Percentiles rank a stretch among this genome's conserved stretches.
Conservation (phyloP, 2,329 filamentous ascomycete species). For the Aspergillus latus region DNA sequence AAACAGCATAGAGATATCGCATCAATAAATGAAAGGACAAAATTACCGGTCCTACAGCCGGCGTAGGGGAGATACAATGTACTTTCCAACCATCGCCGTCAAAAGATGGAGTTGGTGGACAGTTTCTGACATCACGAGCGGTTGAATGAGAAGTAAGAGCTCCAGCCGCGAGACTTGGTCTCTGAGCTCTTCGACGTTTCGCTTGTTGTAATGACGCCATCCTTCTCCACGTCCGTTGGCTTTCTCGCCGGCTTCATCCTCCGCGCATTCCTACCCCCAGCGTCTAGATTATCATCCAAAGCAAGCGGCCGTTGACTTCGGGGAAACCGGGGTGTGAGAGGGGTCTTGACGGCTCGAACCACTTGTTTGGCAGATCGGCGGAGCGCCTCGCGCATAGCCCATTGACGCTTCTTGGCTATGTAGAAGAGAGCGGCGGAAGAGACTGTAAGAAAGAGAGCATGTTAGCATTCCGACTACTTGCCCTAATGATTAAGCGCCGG, state of each 20-base stretch:
- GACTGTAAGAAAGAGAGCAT: slow-evolving; percentile 9
- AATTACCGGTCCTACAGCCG: background rate
- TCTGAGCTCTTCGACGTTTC: background rate
- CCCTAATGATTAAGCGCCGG: background rate
- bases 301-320: slow-evolving; percentile 1
- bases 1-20: background rate
- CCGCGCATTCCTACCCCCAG: background rate
- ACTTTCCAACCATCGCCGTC: too few relatives aligned
- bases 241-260: background rate
- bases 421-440: slow-evolving; percentile 21
- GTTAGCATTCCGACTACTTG: slow-evolving; percentile 3
- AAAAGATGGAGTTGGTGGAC: too few relatives aligned
- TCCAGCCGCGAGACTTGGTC: slow-evolving; percentile 13
- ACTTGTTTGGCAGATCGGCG: slow-evolving; percentile 19
- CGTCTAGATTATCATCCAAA: background rate
- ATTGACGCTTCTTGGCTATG: slow-evolving; percentile 23
- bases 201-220: slow-evolving; percentile 4
- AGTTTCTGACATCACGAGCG: slow-evolving; percentile 2
- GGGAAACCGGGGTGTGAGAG: slow-evolving; percentile 20
- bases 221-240: slow-evolving; percentile 16
- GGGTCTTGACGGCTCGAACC: slow-evolving; percentile 18
- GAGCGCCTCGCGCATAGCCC: slow-evolving; percentile 21
- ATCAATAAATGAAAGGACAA: background rate
- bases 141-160: slow-evolving; percentile 18
- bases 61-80: slow-evolving; percentile 1